A percentile compares a stretch with the other conserved stretches of the same genome.
Conservation (phyloP, 2,329 filamentous ascomycete genomes). For the Trichoderma polysporum region DNA sequence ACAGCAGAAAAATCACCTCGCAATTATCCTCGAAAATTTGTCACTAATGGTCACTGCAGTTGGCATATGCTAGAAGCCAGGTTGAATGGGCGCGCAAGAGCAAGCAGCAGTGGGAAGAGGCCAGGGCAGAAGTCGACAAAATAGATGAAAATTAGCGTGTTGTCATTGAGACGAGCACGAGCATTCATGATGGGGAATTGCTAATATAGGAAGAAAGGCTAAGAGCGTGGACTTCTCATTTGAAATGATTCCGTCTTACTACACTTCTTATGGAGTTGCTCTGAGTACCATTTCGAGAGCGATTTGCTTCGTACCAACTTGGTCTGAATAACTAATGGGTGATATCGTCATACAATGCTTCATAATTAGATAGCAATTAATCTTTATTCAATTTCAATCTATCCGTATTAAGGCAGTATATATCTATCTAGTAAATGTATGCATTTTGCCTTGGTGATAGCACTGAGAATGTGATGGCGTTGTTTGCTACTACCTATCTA, state of each 20-base stretch:
- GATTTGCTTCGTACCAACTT: neutral
- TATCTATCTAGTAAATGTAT: no score
- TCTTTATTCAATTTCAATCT: neutral
- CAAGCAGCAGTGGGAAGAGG: conserved; percentile 90
- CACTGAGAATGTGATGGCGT: neutral
- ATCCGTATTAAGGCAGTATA: neutral
- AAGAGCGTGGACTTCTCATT: neutral
- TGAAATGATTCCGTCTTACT: neutral
- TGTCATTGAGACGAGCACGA: neutral
- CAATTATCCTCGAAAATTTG: neutral
- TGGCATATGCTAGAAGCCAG: conserved; percentile 89
- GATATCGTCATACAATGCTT: neutral
- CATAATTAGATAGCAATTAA: conserved; percentile 9
- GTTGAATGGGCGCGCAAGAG: conserved; percentile 91
- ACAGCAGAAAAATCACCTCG: neutral
- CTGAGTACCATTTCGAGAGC: neutral
- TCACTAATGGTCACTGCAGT: conserved; percentile 48
- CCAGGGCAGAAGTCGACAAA: conserved; percentile 81
- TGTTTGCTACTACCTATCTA: no score
- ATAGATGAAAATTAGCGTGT: conserved; percentile 62
- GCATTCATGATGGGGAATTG: neutral
- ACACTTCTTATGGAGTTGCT: neutral
- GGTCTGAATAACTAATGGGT: conserved; percentile 5
- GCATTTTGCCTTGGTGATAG: neutral
- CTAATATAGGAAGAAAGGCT: neutral